Conservation (phyloP, 1,284 basidiomycete genomes). For the Tylopilus microsporus region DNA sequence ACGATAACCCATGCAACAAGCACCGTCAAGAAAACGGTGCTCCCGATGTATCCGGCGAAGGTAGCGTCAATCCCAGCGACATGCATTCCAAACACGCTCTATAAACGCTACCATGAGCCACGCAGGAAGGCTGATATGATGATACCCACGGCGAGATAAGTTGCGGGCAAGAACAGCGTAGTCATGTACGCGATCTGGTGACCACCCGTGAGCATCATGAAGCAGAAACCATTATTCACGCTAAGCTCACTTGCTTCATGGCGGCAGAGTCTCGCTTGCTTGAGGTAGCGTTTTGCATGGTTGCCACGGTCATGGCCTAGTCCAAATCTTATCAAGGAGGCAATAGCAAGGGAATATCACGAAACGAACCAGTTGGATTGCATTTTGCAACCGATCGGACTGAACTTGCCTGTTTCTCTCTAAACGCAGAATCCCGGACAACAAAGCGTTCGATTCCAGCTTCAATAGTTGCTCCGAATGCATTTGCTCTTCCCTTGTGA, state of each 20-base stretch:
- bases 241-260: conserved; percentile 42
- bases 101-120: conserved; percentile 1
- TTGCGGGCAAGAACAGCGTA: conserved; percentile 32
- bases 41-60: conserved; percentile 39
- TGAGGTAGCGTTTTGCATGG: conserved; percentile 44
- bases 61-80: conserved; percentile 38
- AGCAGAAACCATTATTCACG: background rate
- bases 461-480: conserved; percentile 30
- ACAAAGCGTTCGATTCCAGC: conserved; percentile 41
- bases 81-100: conserved; percentile 41
- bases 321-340: conserved; percentile 3
- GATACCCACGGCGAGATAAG: conserved; percentile 36
- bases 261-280: conserved; percentile 50
- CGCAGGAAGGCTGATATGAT: background rate
- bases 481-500: conserved; percentile 15
- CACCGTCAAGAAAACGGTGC: conserved; percentile 43
- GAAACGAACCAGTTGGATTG: conserved; percentile 42
- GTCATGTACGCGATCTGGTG: conserved; percentile 30
- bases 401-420: conserved; percentile 41
- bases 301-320: conserved; percentile 43
- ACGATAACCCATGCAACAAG: conserved; percentile 47
- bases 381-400: conserved; percentile 46
- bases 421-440: conserved; percentile 44
- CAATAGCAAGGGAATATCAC: background rate
- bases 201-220: background rate